These are phyloP conservation scores for Trichophyton equinum DNA, from an alignment of 2,329 filamentous ascomycete species.

Conservation along the genomic window DNA sequence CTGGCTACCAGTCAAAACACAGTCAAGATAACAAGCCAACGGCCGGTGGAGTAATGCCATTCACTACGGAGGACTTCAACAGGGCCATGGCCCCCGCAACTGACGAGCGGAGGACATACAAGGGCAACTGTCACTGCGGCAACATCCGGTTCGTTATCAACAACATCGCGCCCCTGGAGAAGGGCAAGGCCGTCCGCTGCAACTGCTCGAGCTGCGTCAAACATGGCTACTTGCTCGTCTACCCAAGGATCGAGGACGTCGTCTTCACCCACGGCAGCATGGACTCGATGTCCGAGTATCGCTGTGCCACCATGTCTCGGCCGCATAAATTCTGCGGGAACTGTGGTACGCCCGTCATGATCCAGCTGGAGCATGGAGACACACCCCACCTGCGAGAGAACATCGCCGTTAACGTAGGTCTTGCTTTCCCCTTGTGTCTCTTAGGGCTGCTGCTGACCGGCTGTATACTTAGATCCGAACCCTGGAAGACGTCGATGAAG, in stretches of 20 bases:
- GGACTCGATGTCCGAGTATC: slow-evolving; percentile 4
- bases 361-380: slow-evolving; percentile 2
- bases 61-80: background rate
- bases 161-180: slow-evolving; percentile 13
- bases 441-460: background rate
- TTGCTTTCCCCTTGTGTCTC: background rate
- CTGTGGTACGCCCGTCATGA: slow-evolving; percentile 4
- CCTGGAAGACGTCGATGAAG: slow-evolving; percentile 5
- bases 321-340: slow-evolving; percentile 5
- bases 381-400: background rate
- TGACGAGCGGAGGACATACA: slow-evolving; percentile 9
- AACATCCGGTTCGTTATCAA: slow-evolving; percentile 14
- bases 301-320: background rate
- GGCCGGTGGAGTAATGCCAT: background rate
- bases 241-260: slow-evolving; percentile 18
- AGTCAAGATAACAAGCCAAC: background rate
- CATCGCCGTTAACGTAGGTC: slow-evolving; percentile 6
- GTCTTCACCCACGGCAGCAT: slow-evolving; percentile 3
- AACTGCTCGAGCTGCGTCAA: slow-evolving; percentile 19
- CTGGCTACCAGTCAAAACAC: background rate
- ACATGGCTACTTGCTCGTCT: slow-evolving; percentile 21
- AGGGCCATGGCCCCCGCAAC: background rate
- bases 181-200: slow-evolving; percentile 14
- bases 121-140: slow-evolving; percentile 20
- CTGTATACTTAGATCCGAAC: slow-evolving; percentile 4